These are phyloP conservation scores for Aspergillus sp. DNA, from an alignment of 2,329 filamentous ascomycete genomes.

Conservation along the genomic window DNA sequence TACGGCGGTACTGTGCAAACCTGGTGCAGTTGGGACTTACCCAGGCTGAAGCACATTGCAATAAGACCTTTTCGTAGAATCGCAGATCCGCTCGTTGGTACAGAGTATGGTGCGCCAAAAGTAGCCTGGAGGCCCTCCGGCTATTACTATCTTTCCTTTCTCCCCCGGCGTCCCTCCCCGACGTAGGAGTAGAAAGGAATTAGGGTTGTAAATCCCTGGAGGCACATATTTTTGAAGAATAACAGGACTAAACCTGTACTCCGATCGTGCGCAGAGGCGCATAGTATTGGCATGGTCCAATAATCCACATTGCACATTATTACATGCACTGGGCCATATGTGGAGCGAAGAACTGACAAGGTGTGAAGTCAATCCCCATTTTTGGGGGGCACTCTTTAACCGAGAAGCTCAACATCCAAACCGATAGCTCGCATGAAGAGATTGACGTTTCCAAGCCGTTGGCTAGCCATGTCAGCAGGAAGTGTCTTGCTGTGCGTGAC, in stretches of 20 bases:
- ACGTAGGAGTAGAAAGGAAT: not conserved
- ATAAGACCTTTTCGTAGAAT: not conserved
- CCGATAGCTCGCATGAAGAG: constrained; percentile 98
- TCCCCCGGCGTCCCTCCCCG: not conserved
- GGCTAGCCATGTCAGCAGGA: constrained; percentile 78
- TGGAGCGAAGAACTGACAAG: not conserved
- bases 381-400: constrained; percentile 38
- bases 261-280: not conserved
- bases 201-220: not conserved
- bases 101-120: not conserved
- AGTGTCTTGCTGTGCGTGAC: constrained; percentile 85
- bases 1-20: not conserved
- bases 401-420: constrained; percentile 83
- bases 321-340: not conserved
- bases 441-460: constrained; percentile 88
- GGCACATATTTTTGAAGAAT: not conserved
- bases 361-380: not conserved
- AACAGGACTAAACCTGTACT: not conserved
- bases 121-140: not conserved
- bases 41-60: not conserved
- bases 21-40: not conserved
- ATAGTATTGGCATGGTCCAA: not conserved
- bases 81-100: constrained; percentile 1
- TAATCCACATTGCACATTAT: not conserved
- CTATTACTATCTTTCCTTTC: not conserved